phyloP scores from a whole-genome alignment of 768 basidiomycete genomes.

The Dendrothele bispora region DNA sequence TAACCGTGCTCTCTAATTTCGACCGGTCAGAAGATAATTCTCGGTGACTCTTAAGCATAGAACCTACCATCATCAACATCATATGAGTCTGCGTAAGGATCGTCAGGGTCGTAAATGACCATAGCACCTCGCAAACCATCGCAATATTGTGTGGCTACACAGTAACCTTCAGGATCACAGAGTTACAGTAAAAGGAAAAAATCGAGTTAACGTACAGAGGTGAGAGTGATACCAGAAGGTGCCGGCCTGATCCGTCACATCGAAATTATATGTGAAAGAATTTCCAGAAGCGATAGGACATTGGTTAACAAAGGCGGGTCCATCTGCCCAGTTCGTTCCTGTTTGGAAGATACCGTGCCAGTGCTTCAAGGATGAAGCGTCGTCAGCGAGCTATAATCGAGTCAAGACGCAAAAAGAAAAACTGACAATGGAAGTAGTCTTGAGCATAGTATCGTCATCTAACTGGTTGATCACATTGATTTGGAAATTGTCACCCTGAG shows the following conservation, averaged over 20 bases:
- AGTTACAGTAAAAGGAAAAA: constrained; percentile 31
- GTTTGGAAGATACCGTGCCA: constrained; percentile 35
- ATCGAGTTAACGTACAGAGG: no score
- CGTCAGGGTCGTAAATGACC: constrained; percentile 45
- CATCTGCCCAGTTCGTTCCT: constrained; percentile 32
- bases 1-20: constrained; percentile 38
- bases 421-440: constrained; percentile 41
- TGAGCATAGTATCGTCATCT: constrained; percentile 35
- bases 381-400: background rate
- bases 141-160: constrained; percentile 25
- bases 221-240: constrained; percentile 43
- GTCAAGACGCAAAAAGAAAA: background rate
- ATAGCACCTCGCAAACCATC: constrained; percentile 44
- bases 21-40: background rate
- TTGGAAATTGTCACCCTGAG: constrained; percentile 38
- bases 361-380: constrained; percentile 19
- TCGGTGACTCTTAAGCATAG: constrained; percentile 1
- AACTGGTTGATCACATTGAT: constrained; percentile 42
- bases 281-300: constrained; percentile 42
- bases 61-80: constrained; percentile 45
- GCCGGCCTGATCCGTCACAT: constrained; percentile 36
- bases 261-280: constrained; percentile 42
- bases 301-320: constrained; percentile 35
- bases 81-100: constrained; percentile 40
- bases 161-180: constrained; percentile 29